phyloP scores from a whole-genome alignment of 1,284 basidiomycete species.

The Trichosporon asahii region DNA sequence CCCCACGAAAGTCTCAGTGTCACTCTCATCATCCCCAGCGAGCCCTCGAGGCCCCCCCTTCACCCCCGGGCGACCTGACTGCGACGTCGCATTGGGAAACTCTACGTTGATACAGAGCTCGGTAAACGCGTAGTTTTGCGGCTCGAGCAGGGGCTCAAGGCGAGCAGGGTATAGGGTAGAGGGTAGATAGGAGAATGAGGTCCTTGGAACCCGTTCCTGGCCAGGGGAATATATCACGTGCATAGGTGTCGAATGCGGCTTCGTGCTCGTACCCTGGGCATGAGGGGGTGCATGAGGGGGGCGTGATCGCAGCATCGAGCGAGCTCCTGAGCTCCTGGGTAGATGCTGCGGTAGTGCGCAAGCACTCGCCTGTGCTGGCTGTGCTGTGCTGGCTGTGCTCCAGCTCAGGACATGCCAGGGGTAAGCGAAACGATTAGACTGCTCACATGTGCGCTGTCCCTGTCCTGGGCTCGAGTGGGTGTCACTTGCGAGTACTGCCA shows the following conservation, averaged over 20 bases:
- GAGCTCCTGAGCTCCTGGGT: background rate
- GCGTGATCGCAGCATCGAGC: background rate
- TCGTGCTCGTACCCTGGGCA: background rate
- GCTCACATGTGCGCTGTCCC: slow-evolving; percentile 1
- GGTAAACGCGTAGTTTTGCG: background rate
- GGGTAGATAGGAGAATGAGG: background rate
- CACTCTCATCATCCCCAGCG: background rate
- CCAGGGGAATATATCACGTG: background rate
- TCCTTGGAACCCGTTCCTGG: background rate
- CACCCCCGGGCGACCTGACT: background rate
- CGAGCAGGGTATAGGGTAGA: too few species aligned
- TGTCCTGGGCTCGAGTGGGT: background rate
- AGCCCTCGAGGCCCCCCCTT: too few species aligned
- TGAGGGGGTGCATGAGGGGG: too few species aligned
- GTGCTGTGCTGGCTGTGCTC: too few species aligned
- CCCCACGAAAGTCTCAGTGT: too few species aligned
- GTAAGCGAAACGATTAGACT: slow-evolving; percentile 1
- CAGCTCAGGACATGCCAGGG: background rate
- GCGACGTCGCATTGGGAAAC: background rate
- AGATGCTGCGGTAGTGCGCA: background rate
- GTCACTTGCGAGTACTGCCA: background rate
- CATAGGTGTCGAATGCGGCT: background rate
- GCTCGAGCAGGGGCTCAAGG: background rate
- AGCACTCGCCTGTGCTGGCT: too few species aligned
- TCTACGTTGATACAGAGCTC: background rate